Conservation (phyloP, 495 filamentous ascomycete species). For the Penicillium ochrochloron region DNA sequence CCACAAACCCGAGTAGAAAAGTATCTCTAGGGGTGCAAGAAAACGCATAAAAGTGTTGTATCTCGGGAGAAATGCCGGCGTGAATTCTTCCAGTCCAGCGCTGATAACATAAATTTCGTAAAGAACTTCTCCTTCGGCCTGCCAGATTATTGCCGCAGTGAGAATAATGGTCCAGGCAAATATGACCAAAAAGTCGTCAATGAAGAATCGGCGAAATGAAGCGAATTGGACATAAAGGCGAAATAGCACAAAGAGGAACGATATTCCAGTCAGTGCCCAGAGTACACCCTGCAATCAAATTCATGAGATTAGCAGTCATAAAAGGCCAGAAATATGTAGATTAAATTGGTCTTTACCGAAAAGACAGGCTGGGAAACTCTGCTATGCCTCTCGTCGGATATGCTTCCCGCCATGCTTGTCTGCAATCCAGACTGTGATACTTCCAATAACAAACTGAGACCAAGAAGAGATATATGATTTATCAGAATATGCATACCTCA, state of each 20-base stretch:
- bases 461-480: neutral
- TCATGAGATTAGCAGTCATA: neutral
- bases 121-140: constrained; percentile 18
- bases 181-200: constrained; percentile 31
- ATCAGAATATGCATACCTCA: neutral
- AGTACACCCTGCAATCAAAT: constrained; percentile 12
- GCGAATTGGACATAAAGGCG: constrained; percentile 27
- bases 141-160: constrained; percentile 28
- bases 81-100: constrained; percentile 10
- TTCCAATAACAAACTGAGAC: neutral
- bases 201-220: constrained; percentile 27
- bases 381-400: neutral
- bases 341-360: neutral
- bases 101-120: constrained; percentile 20
- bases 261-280: constrained; percentile 26
- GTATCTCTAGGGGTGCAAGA: constrained; percentile 20
- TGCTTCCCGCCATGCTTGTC: neutral
- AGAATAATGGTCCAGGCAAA: constrained; percentile 32
- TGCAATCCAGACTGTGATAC: neutral
- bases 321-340: neutral
- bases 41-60: constrained; percentile 23
- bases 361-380: neutral
- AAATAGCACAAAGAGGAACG: constrained; percentile 28
- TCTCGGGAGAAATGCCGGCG: constrained; percentile 9
- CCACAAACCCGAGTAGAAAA: constrained; percentile 32